These are phyloP conservation scores for Diaporthe destruens DNA, from an alignment of 2,329 filamentous ascomycete genomes.

Conservation along the genomic window DNA sequence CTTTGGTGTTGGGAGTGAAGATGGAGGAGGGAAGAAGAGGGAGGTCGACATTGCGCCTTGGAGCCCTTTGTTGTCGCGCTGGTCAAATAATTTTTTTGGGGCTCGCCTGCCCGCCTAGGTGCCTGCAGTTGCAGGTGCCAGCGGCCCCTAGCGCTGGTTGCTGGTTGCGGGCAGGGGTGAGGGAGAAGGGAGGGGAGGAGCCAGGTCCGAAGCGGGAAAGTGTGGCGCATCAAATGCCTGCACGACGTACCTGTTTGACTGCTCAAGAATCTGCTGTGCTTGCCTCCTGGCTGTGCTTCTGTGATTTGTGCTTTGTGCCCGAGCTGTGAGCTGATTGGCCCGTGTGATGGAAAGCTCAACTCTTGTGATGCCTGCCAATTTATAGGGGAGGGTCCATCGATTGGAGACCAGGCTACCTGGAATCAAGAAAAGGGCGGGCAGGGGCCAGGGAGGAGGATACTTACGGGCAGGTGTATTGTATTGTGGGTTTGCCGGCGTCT, in stretches of 20 bases:
- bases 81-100: slow-evolving; percentile 52
- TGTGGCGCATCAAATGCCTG: slow-evolving; percentile 39
- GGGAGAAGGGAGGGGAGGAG: slow-evolving; percentile 34
- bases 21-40: slow-evolving; percentile 48
- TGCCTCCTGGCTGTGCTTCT: background rate
- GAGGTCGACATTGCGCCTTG: slow-evolving; percentile 47
- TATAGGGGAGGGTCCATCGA: slow-evolving; percentile 3
- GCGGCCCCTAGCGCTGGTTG: slow-evolving; percentile 34
- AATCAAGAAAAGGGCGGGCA: background rate
- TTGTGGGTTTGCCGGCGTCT: background rate
- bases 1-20: slow-evolving; percentile 50
- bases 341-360: slow-evolving; percentile 34
- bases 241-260: slow-evolving; percentile 38
- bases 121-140: slow-evolving; percentile 33
- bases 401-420: background rate
- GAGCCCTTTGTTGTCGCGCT: slow-evolving; percentile 46
- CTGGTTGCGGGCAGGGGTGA: slow-evolving; percentile 37
- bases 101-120: slow-evolving; percentile 33
- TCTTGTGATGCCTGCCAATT: slow-evolving; percentile 3
- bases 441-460: background rate
- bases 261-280: slow-evolving; percentile 18
- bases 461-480: background rate
- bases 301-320: too few relatives aligned
- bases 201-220: slow-evolving; percentile 34
- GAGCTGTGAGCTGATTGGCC: slow-evolving; percentile 20